These are phyloP conservation scores for Beta lomatogona DNA, from an alignment of 179 eudicot genomes.

Conservation along the genomic window DNA sequence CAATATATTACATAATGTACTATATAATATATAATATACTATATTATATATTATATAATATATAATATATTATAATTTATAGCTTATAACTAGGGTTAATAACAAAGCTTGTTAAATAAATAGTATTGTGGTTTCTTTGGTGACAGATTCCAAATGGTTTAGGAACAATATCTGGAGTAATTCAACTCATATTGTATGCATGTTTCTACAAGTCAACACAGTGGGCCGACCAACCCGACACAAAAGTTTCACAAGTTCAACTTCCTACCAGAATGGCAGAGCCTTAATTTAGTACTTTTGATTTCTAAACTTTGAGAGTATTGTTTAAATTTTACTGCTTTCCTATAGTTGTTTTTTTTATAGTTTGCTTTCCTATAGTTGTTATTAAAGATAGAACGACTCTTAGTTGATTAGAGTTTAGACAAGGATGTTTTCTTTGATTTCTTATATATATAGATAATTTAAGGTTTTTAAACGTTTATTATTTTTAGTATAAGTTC, in stretches of 20 bases:
- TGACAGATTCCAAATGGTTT: slow-evolving; percentile 40
- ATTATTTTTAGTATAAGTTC: neutral
- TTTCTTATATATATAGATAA: neutral
- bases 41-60: too few species aligned
- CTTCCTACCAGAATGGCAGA: neutral
- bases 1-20: too few species aligned
- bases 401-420: neutral
- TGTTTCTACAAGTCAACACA: slow-evolving; percentile 24
- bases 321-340: neutral
- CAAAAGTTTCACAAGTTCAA: neutral
- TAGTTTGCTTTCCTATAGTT: neutral
- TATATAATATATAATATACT: too few species aligned
- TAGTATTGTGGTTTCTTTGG: neutral
- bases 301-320: neutral
- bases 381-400: neutral
- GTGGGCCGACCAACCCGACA: slow-evolving; percentile 16
- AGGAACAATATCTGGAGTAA: slow-evolving; percentile 33
- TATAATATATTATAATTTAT: too few species aligned
- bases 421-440: neutral
- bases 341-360: neutral
- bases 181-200: slow-evolving; percentile 32
- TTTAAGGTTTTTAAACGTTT: neutral
- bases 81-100: too few species aligned
- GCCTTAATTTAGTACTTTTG: neutral
- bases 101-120: neutral